Evolutionary conservation across 257 asterid species (phyloP), one percentile per base, ranked within the genome.

Genomic region (Lycium barbarum): DNA sequence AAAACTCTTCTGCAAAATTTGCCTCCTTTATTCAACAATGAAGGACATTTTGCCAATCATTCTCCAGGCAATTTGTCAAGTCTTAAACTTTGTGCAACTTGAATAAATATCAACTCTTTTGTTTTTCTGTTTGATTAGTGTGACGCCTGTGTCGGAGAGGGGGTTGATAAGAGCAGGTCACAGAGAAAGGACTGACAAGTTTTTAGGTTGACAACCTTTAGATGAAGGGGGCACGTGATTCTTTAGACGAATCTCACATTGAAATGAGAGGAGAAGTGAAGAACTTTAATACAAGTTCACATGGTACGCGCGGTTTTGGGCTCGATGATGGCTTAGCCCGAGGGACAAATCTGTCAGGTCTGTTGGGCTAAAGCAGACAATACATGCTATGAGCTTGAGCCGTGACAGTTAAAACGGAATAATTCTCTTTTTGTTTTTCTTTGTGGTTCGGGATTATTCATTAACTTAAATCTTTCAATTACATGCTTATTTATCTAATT

Each of bases 231-330:
- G 14, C 6, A 58, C 8, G 7, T 58, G 63, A 58, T 1, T 4
- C 63, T n/a, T 17, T 17, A 58, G 10, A 6, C 3, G 22, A 58
- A 58, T 58, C 22, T 58, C 63, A 61, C 3, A 3, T 49, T 1
- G 12, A 45, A 45, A 45, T 59, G 66, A 59, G 10, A 59, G 11
- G n/a, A 12, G 26, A 59, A 59, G 12, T 59, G 18, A 17, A 58
- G 68, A 61, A 20, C 3, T 61, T 20, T n/a, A 20, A 3, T 3
- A 20, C 1, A 2, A n/a, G 13, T 61, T 20, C 33, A 2, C 11
- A 8, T 61, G 6, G 3, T 20, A n/a, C 6, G 4, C 9, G 0
- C 0, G 2, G 0, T 3, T 61, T 61, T 61, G 2, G 20, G 2
- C n/a, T 59, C 33, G 66, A n/a, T 3, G 5, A 7, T 59, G 33